phyloP scores from a whole-genome alignment of 139 green algal species.

The Closterium sp. region DNA sequence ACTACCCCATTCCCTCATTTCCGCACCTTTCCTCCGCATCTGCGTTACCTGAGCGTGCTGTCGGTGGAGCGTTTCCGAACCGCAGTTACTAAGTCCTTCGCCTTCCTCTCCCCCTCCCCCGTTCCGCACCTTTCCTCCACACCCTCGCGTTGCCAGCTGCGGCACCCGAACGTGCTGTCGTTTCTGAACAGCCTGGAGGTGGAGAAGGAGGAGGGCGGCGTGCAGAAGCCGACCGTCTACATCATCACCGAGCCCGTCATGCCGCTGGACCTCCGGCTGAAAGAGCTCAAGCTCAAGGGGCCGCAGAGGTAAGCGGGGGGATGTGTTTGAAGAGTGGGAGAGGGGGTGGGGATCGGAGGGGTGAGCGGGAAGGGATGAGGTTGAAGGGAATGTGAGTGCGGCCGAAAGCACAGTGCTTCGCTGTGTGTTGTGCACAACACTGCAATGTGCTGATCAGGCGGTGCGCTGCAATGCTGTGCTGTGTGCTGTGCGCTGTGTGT shows the following conservation, averaged over 20 bases:
- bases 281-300: slow-evolving; percentile 32
- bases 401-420: too few species aligned
- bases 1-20: too few species aligned
- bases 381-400: too few species aligned
- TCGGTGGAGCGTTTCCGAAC: not conserved
- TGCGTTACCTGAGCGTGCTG: slow-evolving; percentile 47
- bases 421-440: too few species aligned
- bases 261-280: slow-evolving; percentile 29
- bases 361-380: not conserved
- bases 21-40: slow-evolving; percentile 1
- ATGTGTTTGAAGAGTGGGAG: not conserved
- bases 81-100: too few species aligned
- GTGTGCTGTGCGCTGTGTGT: not conserved
- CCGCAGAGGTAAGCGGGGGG: slow-evolving; percentile 33
- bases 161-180: slow-evolving; percentile 47
- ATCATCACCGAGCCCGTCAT: slow-evolving; percentile 47
- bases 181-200: slow-evolving; percentile 60
- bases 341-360: not conserved
- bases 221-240: slow-evolving; percentile 25
- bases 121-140: not conserved
- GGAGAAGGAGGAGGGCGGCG: slow-evolving; percentile 25
- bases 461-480: not conserved
- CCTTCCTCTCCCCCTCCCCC: not conserved
- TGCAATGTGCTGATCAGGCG: too few species aligned
- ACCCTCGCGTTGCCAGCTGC: slow-evolving; percentile 19